Evolutionary conservation across 192 early-diverging fungal genomes (phyloP).

Genomic region (Paraglomus occultum): DNA sequence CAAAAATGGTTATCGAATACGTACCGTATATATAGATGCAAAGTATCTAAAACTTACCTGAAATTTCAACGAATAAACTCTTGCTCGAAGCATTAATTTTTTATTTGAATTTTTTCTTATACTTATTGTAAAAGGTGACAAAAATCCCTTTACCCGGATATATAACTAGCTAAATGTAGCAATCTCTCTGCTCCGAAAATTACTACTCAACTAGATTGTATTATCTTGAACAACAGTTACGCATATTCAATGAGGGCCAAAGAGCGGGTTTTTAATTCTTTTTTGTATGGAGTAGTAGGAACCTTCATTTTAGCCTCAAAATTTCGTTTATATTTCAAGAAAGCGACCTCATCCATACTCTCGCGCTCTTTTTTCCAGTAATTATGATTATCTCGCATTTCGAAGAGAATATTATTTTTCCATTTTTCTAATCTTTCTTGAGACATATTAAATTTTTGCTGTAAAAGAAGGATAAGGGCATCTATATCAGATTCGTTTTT

Average conservation of each 20-base stretch:
- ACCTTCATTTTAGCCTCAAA: conserved; percentile 7
- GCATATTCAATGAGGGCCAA: conserved; percentile 8
- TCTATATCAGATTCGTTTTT: too few relatives aligned
- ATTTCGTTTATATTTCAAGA: not conserved
- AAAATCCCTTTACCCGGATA: not conserved
- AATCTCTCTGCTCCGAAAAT: too few relatives aligned
- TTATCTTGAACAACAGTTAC: not conserved
- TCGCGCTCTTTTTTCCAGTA: conserved; percentile 15
- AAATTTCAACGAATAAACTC: not conserved
- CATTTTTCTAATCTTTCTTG: too few relatives aligned
- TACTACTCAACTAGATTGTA: too few relatives aligned
- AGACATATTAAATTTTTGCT: too few relatives aligned
- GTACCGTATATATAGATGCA: too few relatives aligned
- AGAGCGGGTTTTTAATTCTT: conserved; percentile 9
- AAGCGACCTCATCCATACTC: conserved; percentile 6
- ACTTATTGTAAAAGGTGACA: not conserved
- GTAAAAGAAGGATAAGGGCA: too few relatives aligned
- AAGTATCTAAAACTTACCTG: conserved; percentile 3
- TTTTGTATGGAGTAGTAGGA: conserved; percentile 16
- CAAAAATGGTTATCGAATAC: too few relatives aligned
- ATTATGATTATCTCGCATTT: too few relatives aligned
- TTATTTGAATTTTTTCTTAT: conserved; percentile 7
- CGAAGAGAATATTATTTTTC: too few relatives aligned
- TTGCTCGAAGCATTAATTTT: not conserved
- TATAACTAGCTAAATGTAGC: too few relatives aligned